Evolutionary conservation across 2,329 filamentous ascomycete genomes (phyloP).

Genomic region (Rhexocercosporidium sp.): DNA sequence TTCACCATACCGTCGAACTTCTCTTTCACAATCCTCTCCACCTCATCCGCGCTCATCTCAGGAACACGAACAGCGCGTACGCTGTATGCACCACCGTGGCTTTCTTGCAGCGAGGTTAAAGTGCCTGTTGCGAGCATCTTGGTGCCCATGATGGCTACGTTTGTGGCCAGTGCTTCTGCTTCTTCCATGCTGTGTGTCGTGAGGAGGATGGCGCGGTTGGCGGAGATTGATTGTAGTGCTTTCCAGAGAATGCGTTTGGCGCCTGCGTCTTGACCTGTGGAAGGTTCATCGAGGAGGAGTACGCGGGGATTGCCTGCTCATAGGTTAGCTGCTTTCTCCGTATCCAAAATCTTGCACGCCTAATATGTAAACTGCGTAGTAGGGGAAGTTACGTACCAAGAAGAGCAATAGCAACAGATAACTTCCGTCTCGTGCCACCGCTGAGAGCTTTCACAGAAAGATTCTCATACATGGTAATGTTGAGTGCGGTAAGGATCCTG

Average conservation of each 20-base stretch:
- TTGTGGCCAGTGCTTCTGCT: slow-evolving; percentile 43
- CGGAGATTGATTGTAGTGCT: slow-evolving; percentile 37
- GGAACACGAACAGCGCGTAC: slow-evolving; percentile 28
- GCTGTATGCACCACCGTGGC: slow-evolving; percentile 31
- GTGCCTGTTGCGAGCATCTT: slow-evolving; percentile 42
- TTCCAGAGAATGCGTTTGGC: slow-evolving; percentile 45
- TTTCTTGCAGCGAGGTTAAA: slow-evolving; percentile 28
- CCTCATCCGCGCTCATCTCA: slow-evolving; percentile 12
- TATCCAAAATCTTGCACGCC: too few species aligned
- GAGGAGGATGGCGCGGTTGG: slow-evolving; percentile 42
- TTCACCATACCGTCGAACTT: slow-evolving; percentile 28
- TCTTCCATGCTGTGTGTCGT: slow-evolving; percentile 47
- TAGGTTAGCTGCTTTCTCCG: neutral
- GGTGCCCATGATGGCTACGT: slow-evolving; percentile 44
- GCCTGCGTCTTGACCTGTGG: slow-evolving; percentile 43
- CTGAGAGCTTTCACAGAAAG: slow-evolving; percentile 38
- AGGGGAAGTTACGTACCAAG: slow-evolving; percentile 28
- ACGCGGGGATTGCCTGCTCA: slow-evolving; percentile 38
- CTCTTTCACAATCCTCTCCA: slow-evolving; percentile 24
- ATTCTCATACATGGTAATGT: slow-evolving; percentile 37
- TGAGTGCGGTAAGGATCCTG: slow-evolving; percentile 39
- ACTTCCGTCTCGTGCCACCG: slow-evolving; percentile 42
- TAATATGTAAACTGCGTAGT: too few species aligned
- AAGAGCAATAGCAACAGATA: slow-evolving; percentile 43
- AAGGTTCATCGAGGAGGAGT: slow-evolving; percentile 43